phyloP scores from a whole-genome alignment of 31 red algal genomes.

The Porphyra umbilicalis region DNA sequence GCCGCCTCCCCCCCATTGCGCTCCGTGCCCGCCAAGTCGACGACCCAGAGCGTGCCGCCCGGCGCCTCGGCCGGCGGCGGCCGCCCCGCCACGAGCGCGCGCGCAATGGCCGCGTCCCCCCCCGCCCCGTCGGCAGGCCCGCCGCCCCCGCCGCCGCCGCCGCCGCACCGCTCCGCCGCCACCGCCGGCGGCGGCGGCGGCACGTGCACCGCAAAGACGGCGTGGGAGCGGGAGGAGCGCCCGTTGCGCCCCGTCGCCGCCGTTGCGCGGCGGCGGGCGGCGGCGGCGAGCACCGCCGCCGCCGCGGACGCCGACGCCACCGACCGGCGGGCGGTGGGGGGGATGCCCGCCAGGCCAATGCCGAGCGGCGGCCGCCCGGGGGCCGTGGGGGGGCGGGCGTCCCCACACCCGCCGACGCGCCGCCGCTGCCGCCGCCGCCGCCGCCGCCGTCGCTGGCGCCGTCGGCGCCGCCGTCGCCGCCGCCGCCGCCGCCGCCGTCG shows the following conservation, averaged over 20 bases:
- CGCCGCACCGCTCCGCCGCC: slow-evolving; percentile 1
- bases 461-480: slow-evolving; percentile 25
- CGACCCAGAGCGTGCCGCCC: slow-evolving; percentile 36
- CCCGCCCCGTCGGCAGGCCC: slow-evolving; percentile 10
- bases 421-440: background rate
- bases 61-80: background rate
- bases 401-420: too few relatives aligned
- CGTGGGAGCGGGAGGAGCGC: slow-evolving; percentile 63
- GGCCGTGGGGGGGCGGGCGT: background rate
- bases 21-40: slow-evolving; percentile 84
- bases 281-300: slow-evolving; percentile 32
- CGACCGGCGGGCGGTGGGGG: slow-evolving; percentile 16
- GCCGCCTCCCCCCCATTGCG: too few relatives aligned
- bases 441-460: background rate
- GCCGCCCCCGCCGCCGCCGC: background rate
- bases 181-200: background rate
- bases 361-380: slow-evolving; percentile 13
- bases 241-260: slow-evolving; percentile 59
- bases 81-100: background rate
- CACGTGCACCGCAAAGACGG: slow-evolving; percentile 61
- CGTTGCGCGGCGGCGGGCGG: slow-evolving; percentile 38
- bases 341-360: slow-evolving; percentile 27
- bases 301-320: slow-evolving; percentile 34
- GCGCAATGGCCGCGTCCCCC: slow-evolving; percentile 20
- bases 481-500: background rate